Conservation (phyloP, 192 early-diverging fungal species). For the Dimargaris cristalligena region DNA sequence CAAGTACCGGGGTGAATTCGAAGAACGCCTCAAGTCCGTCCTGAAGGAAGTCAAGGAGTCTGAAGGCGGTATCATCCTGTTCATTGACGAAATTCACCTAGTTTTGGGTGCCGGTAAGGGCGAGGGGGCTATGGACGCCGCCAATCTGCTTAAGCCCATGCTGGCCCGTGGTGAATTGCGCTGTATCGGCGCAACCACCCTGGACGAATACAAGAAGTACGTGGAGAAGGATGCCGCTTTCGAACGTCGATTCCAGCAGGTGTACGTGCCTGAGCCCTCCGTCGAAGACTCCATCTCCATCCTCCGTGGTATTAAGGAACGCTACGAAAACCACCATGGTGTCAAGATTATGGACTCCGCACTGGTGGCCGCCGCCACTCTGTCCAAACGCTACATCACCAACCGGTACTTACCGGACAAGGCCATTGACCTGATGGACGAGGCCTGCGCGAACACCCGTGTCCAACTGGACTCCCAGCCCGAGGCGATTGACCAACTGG, state of each 20-base stretch:
- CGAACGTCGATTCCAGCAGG: slow-evolving; percentile 64
- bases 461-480: slow-evolving; percentile 96
- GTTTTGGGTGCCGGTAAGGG: slow-evolving; percentile 85
- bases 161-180: slow-evolving; percentile 91
- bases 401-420: slow-evolving; percentile 64
- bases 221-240: slow-evolving; percentile 78
- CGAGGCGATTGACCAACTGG: slow-evolving; percentile 89
- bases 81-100: slow-evolving; percentile 95
- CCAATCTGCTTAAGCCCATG: slow-evolving; percentile 96
- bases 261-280: slow-evolving; percentile 51
- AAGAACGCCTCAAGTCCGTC: slow-evolving; percentile 91
- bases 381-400: slow-evolving; percentile 62
- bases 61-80: slow-evolving; percentile 76
- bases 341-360: slow-evolving; percentile 52
- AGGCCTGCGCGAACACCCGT: slow-evolving; percentile 87
- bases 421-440: slow-evolving; percentile 77
- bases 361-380: slow-evolving; percentile 51
- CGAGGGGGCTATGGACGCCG: slow-evolving; percentile 88
- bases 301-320: slow-evolving; percentile 59
- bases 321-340: slow-evolving; percentile 63
- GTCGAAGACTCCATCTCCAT: slow-evolving; percentile 64
- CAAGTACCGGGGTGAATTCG: slow-evolving; percentile 96
- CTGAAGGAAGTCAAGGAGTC: slow-evolving; percentile 89
- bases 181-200: slow-evolving; percentile 91
- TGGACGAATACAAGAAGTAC: slow-evolving; percentile 87